Base-by-base conservation (phyloP, 2,329 filamentous ascomycete genomes). In the Parastagonospora nodorum region DNA sequence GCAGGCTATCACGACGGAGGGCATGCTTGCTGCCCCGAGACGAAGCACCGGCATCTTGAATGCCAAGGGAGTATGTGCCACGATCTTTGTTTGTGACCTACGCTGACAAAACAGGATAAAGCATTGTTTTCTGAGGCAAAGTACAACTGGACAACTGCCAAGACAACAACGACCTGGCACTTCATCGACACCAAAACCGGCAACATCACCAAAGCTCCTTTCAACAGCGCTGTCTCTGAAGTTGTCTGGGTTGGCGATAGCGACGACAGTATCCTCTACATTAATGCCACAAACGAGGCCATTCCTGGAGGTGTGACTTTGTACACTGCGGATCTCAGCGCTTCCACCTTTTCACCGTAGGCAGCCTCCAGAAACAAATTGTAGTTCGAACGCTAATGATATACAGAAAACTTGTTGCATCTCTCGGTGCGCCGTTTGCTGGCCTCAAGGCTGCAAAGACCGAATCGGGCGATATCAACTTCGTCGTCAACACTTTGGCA, bases 251-350 rank as follows among this genome's bases (percentile, higher is more conserved):
- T 71, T 31, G 68, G 69, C 14, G 51, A 63, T 11, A 64, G 63
- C 2, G 60, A 67, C 11, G 69, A 69, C 8, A 75, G 85, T 52
- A 79, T 96, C 24, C 86, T 85, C 46, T 83, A 88, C 50, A 84
- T 90, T 59, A 71, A 81, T 15, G 80, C 81, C 45, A 85, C 87
- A 43, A 86, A 83, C 48, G 89, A 93, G 66, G 56, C 66, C 19
- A 60, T 72, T 14, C 61, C 66, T 5, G 70, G 70, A 8, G 70
- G 70, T 39, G 68, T 72, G 2, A 67, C 70, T 1, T 50, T 73
- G 1, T 73, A 71, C 45, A 71, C 66, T 12, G 70, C 67, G 27
- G 68, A 73, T 50, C 46, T 71, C 32, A 58, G 55, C 24, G 57
- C 55, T 11, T 55, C 55, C 5, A 55, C 57, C 6, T 72, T 71